Percentiles rank a stretch among this genome's conserved stretches.
These are phyloP conservation scores for Talaromyces rugulosus DNA, from an alignment of 2,329 filamentous ascomycete species.

Conservation along the genomic window DNA sequence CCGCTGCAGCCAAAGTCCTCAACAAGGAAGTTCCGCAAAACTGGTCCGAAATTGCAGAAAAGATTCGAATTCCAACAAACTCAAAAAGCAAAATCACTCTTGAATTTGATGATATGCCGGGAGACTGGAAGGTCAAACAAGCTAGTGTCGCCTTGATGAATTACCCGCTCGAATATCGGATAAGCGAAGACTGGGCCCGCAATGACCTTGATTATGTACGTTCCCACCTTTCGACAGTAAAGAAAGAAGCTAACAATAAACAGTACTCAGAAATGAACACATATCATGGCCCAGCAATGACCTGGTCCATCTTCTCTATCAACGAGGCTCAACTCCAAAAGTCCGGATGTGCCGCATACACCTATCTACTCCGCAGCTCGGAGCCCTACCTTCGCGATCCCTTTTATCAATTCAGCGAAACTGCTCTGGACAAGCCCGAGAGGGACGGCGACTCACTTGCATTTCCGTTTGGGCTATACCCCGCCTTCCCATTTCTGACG, in stretches of 20 bases:
- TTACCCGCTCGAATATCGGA: slow-evolving; percentile 47
- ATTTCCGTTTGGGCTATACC: slow-evolving; percentile 41
- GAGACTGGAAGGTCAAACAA: slow-evolving; percentile 58
- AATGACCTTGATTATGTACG: slow-evolving; percentile 44
- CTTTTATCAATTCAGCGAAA: slow-evolving; percentile 57
- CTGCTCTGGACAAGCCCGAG: slow-evolving; percentile 33
- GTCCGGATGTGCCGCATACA: slow-evolving; percentile 59
- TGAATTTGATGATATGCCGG: slow-evolving; percentile 58
- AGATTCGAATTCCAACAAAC: slow-evolving; percentile 22
- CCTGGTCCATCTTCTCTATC: slow-evolving; percentile 59
- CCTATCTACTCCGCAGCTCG: slow-evolving; percentile 56
- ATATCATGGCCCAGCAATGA: slow-evolving; percentile 61
- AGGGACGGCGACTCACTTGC: slow-evolving; percentile 54
- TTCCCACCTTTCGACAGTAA: slow-evolving; percentile 25
- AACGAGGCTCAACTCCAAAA: slow-evolving; percentile 56
- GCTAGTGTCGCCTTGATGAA: slow-evolving; percentile 60
- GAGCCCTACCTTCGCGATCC: slow-evolving; percentile 58
- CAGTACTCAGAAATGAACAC: slow-evolving; percentile 61
- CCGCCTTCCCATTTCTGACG: slow-evolving; percentile 62
- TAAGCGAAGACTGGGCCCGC: slow-evolving; percentile 34
- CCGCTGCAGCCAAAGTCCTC: slow-evolving; percentile 35
- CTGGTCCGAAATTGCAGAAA: slow-evolving; percentile 11
- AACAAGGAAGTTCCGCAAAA: slow-evolving; percentile 6
- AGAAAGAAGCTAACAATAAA: neutral
- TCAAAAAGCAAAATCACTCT: slow-evolving; percentile 51